These are phyloP conservation scores for Globisporangium emineosum DNA, from an alignment of 352 stramenopile species.

Conservation along the genomic window DNA sequence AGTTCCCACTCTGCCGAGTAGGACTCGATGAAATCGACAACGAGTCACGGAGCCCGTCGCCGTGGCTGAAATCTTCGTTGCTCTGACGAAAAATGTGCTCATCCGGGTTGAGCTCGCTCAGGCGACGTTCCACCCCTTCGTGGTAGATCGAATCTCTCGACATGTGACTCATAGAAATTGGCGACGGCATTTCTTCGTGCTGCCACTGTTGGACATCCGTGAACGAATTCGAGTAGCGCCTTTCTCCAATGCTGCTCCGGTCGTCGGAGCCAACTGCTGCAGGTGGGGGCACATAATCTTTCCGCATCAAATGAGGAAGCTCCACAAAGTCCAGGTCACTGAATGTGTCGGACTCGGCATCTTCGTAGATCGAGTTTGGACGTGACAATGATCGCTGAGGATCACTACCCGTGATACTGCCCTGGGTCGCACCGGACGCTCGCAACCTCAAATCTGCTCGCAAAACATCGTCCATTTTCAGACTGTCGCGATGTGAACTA, in stretches of 20 bases:
- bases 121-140: conserved; percentile 14
- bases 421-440: conserved; percentile 18
- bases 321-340: conserved; percentile 73
- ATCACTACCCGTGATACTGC: conserved; percentile 32
- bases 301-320: conserved; percentile 70
- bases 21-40: conserved; percentile 8
- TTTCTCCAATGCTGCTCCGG: conserved; percentile 24
- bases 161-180: conserved; percentile 7
- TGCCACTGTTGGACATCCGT: conserved; percentile 40
- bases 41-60: neutral
- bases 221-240: conserved; percentile 30
- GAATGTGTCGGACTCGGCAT: conserved; percentile 65
- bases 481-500: conserved; percentile 10
- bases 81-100: conserved; percentile 15
- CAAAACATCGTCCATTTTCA: neutral
- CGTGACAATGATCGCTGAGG: conserved; percentile 22
- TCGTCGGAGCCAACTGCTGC: conserved; percentile 15
- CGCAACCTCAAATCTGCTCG: conserved; percentile 1
- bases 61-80: conserved; percentile 4
- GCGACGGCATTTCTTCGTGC: conserved; percentile 1
- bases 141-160: conserved; percentile 25
- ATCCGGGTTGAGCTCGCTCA: conserved; percentile 15
- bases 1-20: conserved; percentile 1
- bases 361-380: conserved; percentile 46
- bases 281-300: conserved; percentile 32